Conservation (phyloP, 2,329 filamentous ascomycete species). For the Calonectria multiphialidica region DNA sequence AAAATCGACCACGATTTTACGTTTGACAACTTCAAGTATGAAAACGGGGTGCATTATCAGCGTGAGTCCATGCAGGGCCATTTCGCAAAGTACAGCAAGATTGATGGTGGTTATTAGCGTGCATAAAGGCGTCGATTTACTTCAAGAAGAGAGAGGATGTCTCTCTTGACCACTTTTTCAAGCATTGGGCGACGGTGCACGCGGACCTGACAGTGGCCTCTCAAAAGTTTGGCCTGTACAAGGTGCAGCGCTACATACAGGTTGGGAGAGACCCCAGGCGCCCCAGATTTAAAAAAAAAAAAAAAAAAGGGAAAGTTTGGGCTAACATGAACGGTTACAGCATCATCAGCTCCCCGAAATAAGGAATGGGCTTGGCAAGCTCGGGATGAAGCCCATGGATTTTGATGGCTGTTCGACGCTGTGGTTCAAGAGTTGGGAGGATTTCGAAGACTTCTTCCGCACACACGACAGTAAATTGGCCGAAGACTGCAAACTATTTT, state of each 20-base stretch:
- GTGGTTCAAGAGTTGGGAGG: constrained; percentile 32
- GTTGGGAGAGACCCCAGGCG: neutral
- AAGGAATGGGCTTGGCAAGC: constrained; percentile 15
- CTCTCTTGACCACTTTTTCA: constrained; percentile 33
- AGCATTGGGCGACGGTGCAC: constrained; percentile 33
- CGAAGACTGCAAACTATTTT: constrained; percentile 29
- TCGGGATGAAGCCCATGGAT: constrained; percentile 29
- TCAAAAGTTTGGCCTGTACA: constrained; percentile 28
- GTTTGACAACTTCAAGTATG: constrained; percentile 30
- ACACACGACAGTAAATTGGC: constrained; percentile 12
- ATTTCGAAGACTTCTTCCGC: constrained; percentile 31
- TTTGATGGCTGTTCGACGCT: constrained; percentile 37
- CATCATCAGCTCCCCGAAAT: constrained; percentile 34
- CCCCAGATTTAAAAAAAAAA: neutral
- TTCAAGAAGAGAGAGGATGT: constrained; percentile 30
- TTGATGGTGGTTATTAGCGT: constrained; percentile 11
- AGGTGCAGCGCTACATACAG: constrained; percentile 32
- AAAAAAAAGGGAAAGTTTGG: neutral
- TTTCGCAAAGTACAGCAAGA: neutral
- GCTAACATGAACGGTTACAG: neutral
- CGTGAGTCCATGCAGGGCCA: constrained; percentile 2
- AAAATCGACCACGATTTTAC: constrained; percentile 31
- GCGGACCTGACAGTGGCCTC: constrained; percentile 33
- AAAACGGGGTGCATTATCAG: constrained; percentile 28
- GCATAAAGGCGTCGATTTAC: constrained; percentile 32